A percentile compares a stretch with the other conserved stretches of the same genome.
These are phyloP conservation scores for Chenopodium formosanum DNA, from an alignment of 148 eudicot genomes.

Conservation along the genomic window DNA sequence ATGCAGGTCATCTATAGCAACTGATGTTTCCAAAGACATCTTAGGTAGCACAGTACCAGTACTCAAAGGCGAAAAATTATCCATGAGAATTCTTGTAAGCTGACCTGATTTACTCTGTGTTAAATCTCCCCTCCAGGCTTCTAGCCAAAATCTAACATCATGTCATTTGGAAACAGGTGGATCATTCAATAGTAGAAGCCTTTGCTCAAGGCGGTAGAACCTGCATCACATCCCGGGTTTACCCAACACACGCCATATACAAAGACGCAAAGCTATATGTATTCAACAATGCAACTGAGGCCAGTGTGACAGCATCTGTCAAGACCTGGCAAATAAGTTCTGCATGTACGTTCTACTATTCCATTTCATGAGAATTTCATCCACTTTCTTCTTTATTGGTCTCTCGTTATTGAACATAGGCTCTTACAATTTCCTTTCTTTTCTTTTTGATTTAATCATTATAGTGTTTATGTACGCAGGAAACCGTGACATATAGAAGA, in stretches of 20 bases:
- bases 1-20: constrained; percentile 58
- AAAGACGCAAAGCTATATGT: constrained; percentile 44
- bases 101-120: background rate
- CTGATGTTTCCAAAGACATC: constrained; percentile 48
- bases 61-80: constrained; percentile 52
- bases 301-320: constrained; percentile 47
- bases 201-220: constrained; percentile 68
- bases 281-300: constrained; percentile 65
- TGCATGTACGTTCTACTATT: constrained; percentile 31
- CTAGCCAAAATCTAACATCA: background rate
- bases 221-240: constrained; percentile 62
- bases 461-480: constrained; percentile 15
- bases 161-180: constrained; percentile 39
- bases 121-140: background rate
- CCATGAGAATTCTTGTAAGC: constrained; percentile 61
- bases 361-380: constrained; percentile 19
- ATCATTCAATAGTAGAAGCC: constrained; percentile 77
- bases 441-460: background rate
- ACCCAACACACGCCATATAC: constrained; percentile 65
- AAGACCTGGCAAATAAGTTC: constrained; percentile 63
- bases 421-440: background rate
- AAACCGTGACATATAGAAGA: constrained; percentile 22
- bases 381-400: constrained; percentile 14
- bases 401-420: constrained; percentile 8
- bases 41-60: constrained; percentile 63